Conservation (phyloP, 805 yeast species). For the Zygotorulaspora sp. region DNA sequence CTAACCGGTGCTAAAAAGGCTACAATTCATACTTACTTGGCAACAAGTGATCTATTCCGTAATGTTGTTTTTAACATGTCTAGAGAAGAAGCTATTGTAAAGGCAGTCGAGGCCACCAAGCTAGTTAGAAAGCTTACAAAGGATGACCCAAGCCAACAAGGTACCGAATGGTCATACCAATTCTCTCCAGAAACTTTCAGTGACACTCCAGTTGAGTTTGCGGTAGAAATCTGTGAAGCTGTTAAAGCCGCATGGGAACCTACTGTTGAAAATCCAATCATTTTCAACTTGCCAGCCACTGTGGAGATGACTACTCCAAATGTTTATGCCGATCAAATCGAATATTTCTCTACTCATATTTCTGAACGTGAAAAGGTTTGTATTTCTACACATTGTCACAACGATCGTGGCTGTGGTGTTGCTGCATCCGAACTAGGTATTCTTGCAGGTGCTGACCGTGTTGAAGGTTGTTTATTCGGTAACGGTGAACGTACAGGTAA, state of each 20-base stretch:
- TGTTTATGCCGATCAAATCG: conserved; percentile 76
- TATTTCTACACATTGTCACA: conserved; percentile 70
- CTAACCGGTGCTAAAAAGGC: conserved; percentile 70
- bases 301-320: conserved; percentile 75
- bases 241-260: conserved; percentile 79
- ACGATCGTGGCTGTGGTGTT: conserved; percentile 80
- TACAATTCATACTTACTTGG: conserved; percentile 66
- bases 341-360: conserved; percentile 63
- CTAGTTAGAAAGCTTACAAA: conserved; percentile 65
- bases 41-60: conserved; percentile 70
- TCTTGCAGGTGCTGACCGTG: conserved; percentile 82
- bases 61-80: conserved; percentile 73
- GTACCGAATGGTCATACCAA: conserved; percentile 66
- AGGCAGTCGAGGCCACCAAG: conserved; percentile 68
- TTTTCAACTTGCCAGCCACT: conserved; percentile 76
- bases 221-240: conserved; percentile 73
- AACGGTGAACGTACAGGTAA: conserved; percentile 86
- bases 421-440: conserved; percentile 76
- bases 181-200: conserved; percentile 77
- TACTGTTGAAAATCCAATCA: conserved; percentile 65
- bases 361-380: conserved; percentile 66
- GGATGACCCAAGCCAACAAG: conserved; percentile 62
- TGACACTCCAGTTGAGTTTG: conserved; percentile 69
- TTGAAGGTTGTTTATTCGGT: conserved; percentile 78
- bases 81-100: conserved; percentile 58